Conservation (phyloP, 2,329 filamentous ascomycete species). For the Ascochyta pisi region DNA sequence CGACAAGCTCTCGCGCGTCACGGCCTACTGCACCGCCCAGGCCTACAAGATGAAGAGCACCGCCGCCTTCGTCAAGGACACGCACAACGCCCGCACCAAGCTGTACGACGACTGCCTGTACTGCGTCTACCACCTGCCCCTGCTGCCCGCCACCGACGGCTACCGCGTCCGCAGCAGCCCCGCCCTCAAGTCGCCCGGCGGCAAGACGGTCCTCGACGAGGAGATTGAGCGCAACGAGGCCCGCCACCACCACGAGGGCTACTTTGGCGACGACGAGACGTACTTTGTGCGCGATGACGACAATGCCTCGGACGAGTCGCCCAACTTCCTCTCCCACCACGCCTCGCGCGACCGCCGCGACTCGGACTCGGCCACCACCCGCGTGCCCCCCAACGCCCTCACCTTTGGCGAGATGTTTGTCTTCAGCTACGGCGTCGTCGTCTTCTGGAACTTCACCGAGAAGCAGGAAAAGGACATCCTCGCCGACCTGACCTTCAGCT, state of each 20-base stretch:
- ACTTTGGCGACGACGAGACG: conserved; percentile 75
- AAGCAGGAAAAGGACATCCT: conserved; percentile 95
- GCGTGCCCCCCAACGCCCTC: conserved; percentile 73
- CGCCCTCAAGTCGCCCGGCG: conserved; percentile 88
- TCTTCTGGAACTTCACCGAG: conserved; percentile 99
- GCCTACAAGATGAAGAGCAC: conserved; percentile 88
- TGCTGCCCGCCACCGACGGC: conserved; percentile 84
- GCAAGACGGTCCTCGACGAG: conserved; percentile 89
- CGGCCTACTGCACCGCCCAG: conserved; percentile 95
- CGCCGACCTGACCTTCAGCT: conserved; percentile 90
- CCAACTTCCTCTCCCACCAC: conserved; percentile 15
- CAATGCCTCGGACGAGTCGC: conserved; percentile 19
- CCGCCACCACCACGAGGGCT: conserved; percentile 88
- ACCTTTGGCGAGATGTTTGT: conserved; percentile 95
- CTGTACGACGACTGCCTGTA: conserved; percentile 98
- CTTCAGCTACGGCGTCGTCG: conserved; percentile 94
- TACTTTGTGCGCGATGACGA: conserved; percentile 56
- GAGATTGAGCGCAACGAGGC: conserved; percentile 95
- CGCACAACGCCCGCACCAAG: conserved; percentile 91
- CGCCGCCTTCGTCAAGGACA: conserved; percentile 86
- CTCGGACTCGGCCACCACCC: conserved; percentile 42
- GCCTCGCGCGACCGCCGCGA: conserved; percentile 26
- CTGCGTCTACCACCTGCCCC: conserved; percentile 88
- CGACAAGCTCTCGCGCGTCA: conserved; percentile 87
- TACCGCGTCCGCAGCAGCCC: conserved; percentile 90